Conservation (phyloP, 139 green algal species). For the Picocystis salinarum region DNA sequence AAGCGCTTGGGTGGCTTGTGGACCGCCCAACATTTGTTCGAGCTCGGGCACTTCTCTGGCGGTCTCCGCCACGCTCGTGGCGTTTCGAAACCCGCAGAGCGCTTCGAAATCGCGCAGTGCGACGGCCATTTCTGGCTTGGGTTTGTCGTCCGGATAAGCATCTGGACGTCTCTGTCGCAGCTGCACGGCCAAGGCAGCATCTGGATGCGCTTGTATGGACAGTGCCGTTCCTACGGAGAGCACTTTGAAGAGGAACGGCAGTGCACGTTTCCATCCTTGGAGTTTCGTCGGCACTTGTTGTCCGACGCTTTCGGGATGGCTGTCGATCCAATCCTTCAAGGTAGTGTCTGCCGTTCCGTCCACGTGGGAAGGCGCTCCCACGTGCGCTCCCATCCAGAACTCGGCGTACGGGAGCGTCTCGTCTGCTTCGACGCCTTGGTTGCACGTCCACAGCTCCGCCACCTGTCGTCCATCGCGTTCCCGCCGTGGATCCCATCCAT, state of each 20-base stretch:
- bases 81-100: background rate
- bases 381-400: slow-evolving; percentile 1
- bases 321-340: background rate
- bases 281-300: background rate
- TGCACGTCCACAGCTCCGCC: background rate
- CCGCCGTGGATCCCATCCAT: too few species aligned
- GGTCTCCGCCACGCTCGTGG: background rate
- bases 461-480: too few species aligned
- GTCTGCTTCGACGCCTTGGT: background rate
- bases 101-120: slow-evolving; percentile 1
- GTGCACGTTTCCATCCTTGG: background rate
- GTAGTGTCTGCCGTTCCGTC: background rate
- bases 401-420: slow-evolving; percentile 1
- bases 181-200: background rate
- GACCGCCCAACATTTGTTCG: too few species aligned
- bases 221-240: slow-evolving; percentile 1
- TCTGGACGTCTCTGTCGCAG: background rate
- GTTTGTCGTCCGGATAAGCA: slow-evolving; percentile 3
- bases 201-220: slow-evolving; percentile 2
- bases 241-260: slow-evolving; percentile 5
- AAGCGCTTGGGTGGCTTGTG: too few species aligned
- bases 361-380: background rate
- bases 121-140: slow-evolving; percentile 2
- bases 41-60: background rate
- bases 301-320: background rate